Evolutionary conservation across 768 basidiomycete genomes (phyloP).

Genomic region (Hydnomerulius pinastri): DNA sequence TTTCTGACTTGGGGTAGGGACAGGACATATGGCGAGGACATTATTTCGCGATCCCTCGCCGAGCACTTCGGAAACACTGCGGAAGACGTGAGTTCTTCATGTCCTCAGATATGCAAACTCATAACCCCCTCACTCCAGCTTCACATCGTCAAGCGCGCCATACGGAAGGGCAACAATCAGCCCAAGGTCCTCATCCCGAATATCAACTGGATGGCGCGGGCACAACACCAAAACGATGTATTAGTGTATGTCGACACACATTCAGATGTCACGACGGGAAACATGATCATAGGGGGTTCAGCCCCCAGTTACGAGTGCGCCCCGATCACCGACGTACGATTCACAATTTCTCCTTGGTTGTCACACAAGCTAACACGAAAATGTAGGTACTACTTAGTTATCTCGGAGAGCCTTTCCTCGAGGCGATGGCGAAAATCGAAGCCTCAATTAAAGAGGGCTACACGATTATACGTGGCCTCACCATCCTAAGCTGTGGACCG

Average conservation of each 20-base stretch:
- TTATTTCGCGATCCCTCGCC: neutral
- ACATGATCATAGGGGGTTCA: neutral
- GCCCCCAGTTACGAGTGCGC: neutral
- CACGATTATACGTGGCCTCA: neutral
- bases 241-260: neutral
- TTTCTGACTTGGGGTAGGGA: neutral
- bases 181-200: neutral
- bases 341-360: neutral
- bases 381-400: neutral
- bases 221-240: neutral
- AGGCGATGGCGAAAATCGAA: neutral
- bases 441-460: neutral
- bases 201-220: neutral
- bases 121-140: neutral
- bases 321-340: neutral
- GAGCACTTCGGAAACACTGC: neutral
- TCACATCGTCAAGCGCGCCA: neutral
- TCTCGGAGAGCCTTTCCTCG: neutral
- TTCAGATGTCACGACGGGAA: neutral
- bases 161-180: neutral
- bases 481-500: neutral
- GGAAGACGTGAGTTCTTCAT: neutral
- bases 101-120: neutral
- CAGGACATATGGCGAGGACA: neutral
- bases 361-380: neutral